Evolutionary conservation across 2,329 filamentous ascomycete genomes (phyloP), one percentile per base, ranked within the genome.

Genomic region (Calonectria crousiana): DNA sequence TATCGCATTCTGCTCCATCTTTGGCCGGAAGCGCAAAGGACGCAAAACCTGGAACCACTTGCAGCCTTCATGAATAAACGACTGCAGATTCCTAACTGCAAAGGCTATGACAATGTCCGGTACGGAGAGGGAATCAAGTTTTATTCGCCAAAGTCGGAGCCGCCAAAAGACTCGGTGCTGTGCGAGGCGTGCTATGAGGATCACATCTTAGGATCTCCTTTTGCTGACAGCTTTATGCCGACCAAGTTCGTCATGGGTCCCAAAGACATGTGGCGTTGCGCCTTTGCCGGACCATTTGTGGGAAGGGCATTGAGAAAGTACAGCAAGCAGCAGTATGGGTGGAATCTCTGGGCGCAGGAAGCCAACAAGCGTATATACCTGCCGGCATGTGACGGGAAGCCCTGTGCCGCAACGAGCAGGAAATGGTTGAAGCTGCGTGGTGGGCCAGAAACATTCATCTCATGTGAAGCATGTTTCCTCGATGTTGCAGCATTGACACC

Each of bases 121-220:
- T 28, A 36, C 11, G 47, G 32, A 14, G 64, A 67, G 14, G 64
- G 47, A 4, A 67, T 67, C 64, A 67, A 41, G 23, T 67, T 67
- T 26, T 67, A 36, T 30, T 67, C 64, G 1, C 47, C 64, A 34
- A 67, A 49, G 23, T 20, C 64, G 32, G 30, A 67, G 32, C 47
- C 60, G 6, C 47, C 32, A 4, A 67, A 38, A 30, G 28, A 49
- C 32, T 52, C 16, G 6, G 47, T 67, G 8, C 6, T 36, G 4
- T 67, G 64, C 20, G 64, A 67, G 47, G 64, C 64, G 9, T 67
- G 64, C 8, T 67, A 53, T 20, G 64, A 67, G 10, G 64, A 67
- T 16, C 18, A 67, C 1, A n/a, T 67, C 13, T 13, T 67, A 13
- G 44, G 32, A 9, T 38, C 64, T 16, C n/a, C 47, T 9, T 67